A percentile compares a stretch with the other conserved stretches of the same genome.
Evolutionary conservation across 75 land plant species (phyloP).

Genomic region (Ceratopteris richardii): DNA sequence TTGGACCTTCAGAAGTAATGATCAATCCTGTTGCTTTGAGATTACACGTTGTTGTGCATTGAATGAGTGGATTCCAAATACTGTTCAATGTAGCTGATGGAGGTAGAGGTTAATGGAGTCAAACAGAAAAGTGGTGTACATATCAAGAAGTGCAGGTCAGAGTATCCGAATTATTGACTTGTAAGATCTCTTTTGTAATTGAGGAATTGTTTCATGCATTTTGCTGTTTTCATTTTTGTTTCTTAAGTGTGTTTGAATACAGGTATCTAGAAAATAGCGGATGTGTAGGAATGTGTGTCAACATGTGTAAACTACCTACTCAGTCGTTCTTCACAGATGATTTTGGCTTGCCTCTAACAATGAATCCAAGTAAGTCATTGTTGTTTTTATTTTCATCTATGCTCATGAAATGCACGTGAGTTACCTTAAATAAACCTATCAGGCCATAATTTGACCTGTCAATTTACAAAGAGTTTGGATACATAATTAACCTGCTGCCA

Average conservation of each 20-base stretch:
- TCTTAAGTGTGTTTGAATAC: neutral
- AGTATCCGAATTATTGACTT: no score
- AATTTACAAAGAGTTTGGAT: neutral
- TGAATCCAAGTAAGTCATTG: slow-evolving; percentile 73
- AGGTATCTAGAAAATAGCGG: slow-evolving; percentile 97
- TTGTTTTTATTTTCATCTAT: slow-evolving; percentile 2
- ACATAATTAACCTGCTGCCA: neutral
- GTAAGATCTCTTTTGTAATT: no score
- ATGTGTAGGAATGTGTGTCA: slow-evolving; percentile 97
- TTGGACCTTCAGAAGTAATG: slow-evolving; percentile 90
- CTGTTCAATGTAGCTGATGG: slow-evolving; percentile 48
- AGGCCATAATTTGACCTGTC: no score
- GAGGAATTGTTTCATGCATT: neutral
- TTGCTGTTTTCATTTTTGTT: no score
- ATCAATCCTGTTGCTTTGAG: neutral
- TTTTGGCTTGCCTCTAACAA: slow-evolving; percentile 95
- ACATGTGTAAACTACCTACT: slow-evolving; percentile 98
- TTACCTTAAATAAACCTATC: no score
- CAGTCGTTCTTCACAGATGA: slow-evolving; percentile 99
- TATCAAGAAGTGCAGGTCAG: slow-evolving; percentile 92
- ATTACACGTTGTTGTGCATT: neutral
- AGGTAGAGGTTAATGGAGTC: slow-evolving; percentile 87
- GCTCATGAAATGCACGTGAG: neutral
- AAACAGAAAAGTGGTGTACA: slow-evolving; percentile 90
- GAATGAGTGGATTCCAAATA: neutral